Evolutionary conservation across 2,329 filamentous ascomycete genomes (phyloP), one percentile per base, ranked within the genome.

Genomic region (Onygena corvina): DNA sequence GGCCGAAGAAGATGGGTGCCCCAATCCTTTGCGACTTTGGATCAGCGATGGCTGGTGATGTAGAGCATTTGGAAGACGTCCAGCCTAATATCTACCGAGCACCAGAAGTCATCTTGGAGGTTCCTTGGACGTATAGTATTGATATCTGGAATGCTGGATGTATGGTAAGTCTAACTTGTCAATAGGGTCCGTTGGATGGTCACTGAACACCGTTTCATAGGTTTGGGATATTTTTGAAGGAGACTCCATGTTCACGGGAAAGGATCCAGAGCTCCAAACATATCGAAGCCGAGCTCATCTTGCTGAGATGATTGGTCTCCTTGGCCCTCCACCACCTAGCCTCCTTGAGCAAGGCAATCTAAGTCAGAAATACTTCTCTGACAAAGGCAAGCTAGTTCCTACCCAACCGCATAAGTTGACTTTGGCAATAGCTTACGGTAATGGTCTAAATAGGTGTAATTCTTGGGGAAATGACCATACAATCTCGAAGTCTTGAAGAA

Each of bases 121-220:
- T 56, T 2, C 64, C 67, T 1, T 77, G 73, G 74, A 60, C 61
- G 0, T 72, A 69, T 47, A 61, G 64, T 14, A 61, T 73, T 11
- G 73, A 77, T 58, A 71, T 77, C 47, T 78, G 74, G 74, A 75
- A 72, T 50, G 63, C 66, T 2, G 73, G 72, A 6, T 52, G 50
- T 35, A 45, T 52, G 50, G 50, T 71, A 62, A 61, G 66, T 34
- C 21, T 50, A 42, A 29, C 21, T n/a, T 14, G 1, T 31, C 7
- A n/a, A 46, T 29, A 6, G 5, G 14, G 12, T 7, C 18, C 14
- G 38, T 21, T 9, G 48, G 40, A 8, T 51, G 47, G 44, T 34
- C 50, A 4, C 38, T 51, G 49, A 53, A 47, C 27, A 12, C 53
- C 49, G 8, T 2, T 3, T 52, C 1, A 49, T 48, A 73, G 71